Base-by-base conservation (phyloP, 768 basidiomycete species). In the Chalciporus piperatus region DNA sequence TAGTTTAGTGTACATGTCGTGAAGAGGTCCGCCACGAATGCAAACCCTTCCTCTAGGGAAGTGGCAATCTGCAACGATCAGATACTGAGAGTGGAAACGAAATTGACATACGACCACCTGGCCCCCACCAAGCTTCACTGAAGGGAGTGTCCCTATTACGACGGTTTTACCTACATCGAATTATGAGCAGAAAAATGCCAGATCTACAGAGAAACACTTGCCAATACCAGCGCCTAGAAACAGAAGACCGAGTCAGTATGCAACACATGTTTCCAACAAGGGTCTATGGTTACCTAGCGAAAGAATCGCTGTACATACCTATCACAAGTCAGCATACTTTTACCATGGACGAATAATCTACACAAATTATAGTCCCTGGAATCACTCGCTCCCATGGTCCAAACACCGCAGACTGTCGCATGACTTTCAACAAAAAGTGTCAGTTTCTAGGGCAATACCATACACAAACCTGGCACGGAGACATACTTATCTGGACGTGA, bases 401-500 rank as follows among this genome's bases (percentile, higher is more conserved):
- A 39, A 54, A 54, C 11, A 50, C 20, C 11, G 44, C 32, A 30
- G 33, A 54, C 4, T 37, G 10, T 17, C 10, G 41, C 44, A 50
- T 50, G 38, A 54, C 48, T 54, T 41, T 37, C 4, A 10, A 6
- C 12, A 30, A 47, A 28, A 8, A 38, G n/a, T 37, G 11, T 37
- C 35, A 37, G 8, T n/a, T 30, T 37, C 16, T 37, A 16, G n/a
- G 33, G 8, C 12, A 30, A 30, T 4, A 8, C n/a, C 35, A n/a
- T 37, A n/a, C 6, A 10, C 35, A 37, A 16, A n/a, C 16, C 35
- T n/a, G n/a, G n/a, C n/a, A 37, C 35, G 10, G 11, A 25, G 17
- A 47, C 51, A 23, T 16, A 54, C 47, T 17, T 27, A 49, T 44
- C 22, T 38, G 23, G 23, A 54, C 45, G 43, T 43, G 52, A 25